Evolutionary conservation across 2,329 filamentous ascomycete species (phyloP), one percentile per base, ranked within the genome.

Genomic region (Colletotrichum shisoi): DNA sequence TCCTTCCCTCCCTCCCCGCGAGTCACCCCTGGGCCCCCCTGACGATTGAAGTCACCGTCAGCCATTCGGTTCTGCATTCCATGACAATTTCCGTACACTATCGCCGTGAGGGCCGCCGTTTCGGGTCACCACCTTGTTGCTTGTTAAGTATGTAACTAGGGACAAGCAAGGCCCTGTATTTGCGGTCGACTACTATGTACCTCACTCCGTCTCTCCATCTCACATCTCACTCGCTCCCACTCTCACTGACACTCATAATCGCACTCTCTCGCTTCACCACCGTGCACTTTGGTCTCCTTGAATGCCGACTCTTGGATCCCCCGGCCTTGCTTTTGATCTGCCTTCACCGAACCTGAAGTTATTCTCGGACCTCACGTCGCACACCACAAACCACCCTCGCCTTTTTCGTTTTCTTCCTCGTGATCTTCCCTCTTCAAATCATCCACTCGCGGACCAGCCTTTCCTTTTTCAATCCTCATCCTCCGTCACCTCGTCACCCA

Each of bases 341-440:
- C 44, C 53, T 39, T 57, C 40, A 57, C 59, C 52, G 45, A 57
- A 63, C 19, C 53, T 64, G 64, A 56, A 64, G 61, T 67, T 67
- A 67, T 67, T 64, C 64, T 64, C 61, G 64, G 64, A 64, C 64
- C 64, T 67, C 54, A 58, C 48, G 61, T 64, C 13, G 56, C 64
- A 64, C 61, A 67, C 57, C 54, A 53, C 54, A 67, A 59, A 59
- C 54, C 46, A 58, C 39, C 37, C 31, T 37, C 17, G 24, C 17
- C 7, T 40, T 21, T 44, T 34, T 44, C 45, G 6, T 54, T 51
- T n/a, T 44, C 21, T 13, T 42, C 49, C 54, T 46, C 42, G 15
- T 51, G 27, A 24, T 40, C 46, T 27, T 44, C 59, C 31, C 59
- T 65, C 46, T 34, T 45, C 64, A 42, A n/a, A 65, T 44, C 27